Base-by-base conservation (phyloP, 306 rosid species). In the Carpinus fangiana region DNA sequence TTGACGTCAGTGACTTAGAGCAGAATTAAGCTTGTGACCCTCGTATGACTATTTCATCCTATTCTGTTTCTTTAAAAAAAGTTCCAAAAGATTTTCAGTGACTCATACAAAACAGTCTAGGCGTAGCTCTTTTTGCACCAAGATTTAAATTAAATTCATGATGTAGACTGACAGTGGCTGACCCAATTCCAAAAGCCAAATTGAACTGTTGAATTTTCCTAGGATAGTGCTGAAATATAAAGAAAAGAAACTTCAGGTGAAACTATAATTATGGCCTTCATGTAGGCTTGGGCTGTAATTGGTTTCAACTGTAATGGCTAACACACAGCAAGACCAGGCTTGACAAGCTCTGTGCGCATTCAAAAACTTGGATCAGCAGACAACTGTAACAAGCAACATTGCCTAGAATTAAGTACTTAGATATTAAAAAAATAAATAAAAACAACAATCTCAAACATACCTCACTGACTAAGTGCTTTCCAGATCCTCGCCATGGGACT, bases 401-500 rank as follows among this genome's bases (percentile, higher is more conserved):
- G 65, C 21, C 9, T 59, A 5, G 11, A 59, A 34, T 23, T 20
- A 9, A 10, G 65, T 59, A 38, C 43, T 38, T 38, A 38, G 43
- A 4, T 38, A 38, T 38, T 38, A 5, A 5, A 38, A 38, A 38
- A 38, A 38, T 31, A 31, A 31, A 31, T 31, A 31, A 76, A 26
- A 12, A 31, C 47, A 36, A 2, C 21, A 70, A 72, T n/a, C 57
- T n/a, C 14, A 81, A 71, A 81, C 89, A 72, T 83, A 90, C 96
- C 93, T 91, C 96, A 75, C 84, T 83, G 71, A 86, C 83, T 82
- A 89, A 81, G 83, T 89, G 89, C 82, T 86, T 89, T 84, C 86
- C 89, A 76, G 90, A 82, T 83, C 89, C 89, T 71, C 90, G 83
- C 92, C 93, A 86, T 66, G 93, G 93, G 83, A 89, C 93, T 86